Conservation (phyloP, 164 flowering plant genomes). For the Brasenia schreberi region DNA sequence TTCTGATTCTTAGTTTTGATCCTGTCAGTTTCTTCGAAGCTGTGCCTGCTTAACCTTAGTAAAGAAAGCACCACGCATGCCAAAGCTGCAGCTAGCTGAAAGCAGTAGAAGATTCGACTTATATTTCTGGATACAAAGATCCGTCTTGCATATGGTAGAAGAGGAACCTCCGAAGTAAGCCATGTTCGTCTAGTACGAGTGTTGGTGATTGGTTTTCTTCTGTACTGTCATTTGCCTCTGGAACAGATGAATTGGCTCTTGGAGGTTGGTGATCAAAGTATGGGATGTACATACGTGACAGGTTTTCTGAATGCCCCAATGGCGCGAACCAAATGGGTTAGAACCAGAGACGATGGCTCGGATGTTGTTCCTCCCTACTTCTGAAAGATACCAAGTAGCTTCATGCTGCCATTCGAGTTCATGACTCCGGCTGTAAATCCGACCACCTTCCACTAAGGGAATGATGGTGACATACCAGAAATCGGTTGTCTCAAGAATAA, state of each 20-base stretch:
- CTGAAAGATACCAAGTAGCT: conserved; percentile 69
- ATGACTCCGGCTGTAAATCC: conserved; percentile 88
- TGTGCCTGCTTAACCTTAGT: conserved; percentile 49
- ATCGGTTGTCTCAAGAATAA: conserved; percentile 57
- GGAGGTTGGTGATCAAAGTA: neutral
- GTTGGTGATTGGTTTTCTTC: neutral
- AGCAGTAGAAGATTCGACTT: conserved; percentile 74
- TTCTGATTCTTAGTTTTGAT: conserved; percentile 52
- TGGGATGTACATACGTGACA: neutral
- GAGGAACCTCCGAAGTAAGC: conserved; percentile 73
- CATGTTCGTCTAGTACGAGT: conserved; percentile 29
- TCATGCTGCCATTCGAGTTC: conserved; percentile 90
- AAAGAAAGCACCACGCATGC: conserved; percentile 65
- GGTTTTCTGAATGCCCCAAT: conserved; percentile 17
- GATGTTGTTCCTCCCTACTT: conserved; percentile 59
- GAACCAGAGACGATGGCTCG: conserved; percentile 51
- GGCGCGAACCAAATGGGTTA: conserved; percentile 11
- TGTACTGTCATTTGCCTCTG: neutral
- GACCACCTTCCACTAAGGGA: conserved; percentile 62
- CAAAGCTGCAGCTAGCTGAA: conserved; percentile 71
- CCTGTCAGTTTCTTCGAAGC: conserved; percentile 59
- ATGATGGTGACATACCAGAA: conserved; percentile 82
- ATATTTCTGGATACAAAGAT: conserved; percentile 57
- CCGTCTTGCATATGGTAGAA: conserved; percentile 68
- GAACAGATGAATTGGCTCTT: neutral